phyloP scores from a whole-genome alignment of 768 basidiomycete species.

The Pleurotus citrinopileatus region DNA sequence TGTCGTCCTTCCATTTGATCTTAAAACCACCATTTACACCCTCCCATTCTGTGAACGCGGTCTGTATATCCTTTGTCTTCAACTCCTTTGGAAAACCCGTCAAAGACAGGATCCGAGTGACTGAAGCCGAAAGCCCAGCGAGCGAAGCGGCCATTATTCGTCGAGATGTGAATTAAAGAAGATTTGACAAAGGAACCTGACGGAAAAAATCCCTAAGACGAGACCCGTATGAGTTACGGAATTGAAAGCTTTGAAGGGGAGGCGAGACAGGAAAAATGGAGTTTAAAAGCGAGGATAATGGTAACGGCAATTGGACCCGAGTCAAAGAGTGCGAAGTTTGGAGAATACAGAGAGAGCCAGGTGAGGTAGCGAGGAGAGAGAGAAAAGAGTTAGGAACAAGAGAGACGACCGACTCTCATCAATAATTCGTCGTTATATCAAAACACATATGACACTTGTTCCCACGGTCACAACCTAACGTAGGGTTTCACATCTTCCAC shows the following conservation, averaged over 20 bases:
- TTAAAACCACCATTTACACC: conserved; percentile 87
- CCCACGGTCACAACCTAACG: conserved; percentile 4
- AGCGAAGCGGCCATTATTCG: conserved; percentile 65
- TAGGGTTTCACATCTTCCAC: not conserved
- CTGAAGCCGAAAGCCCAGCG: conserved; percentile 86
- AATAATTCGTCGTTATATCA: not conserved
- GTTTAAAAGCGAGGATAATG: conserved; percentile 5
- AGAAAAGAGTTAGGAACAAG: conserved; percentile 5
- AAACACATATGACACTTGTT: conserved; percentile 9
- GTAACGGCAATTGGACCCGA: not conserved
- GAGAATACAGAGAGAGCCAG: conserved; percentile 8
- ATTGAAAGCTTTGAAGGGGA: not conserved
- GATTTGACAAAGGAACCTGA: not conserved
- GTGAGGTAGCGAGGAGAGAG: conserved; percentile 2
- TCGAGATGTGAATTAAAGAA: conserved; percentile 19
- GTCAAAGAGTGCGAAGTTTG: conserved; percentile 8
- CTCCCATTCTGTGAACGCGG: conserved; percentile 89
- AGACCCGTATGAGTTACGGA: no score
- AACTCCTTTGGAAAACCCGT: conserved; percentile 94
- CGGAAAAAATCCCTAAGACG: not conserved
- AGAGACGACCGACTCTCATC: not conserved
- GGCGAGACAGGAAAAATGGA: conserved; percentile 1
- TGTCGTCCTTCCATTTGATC: conserved; percentile 99
- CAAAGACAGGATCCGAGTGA: conserved; percentile 91
- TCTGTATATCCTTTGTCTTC: conserved; percentile 96